phyloP scores from a whole-genome alignment of 176 grass and related monocot genomes.

The Juncus effusus region DNA sequence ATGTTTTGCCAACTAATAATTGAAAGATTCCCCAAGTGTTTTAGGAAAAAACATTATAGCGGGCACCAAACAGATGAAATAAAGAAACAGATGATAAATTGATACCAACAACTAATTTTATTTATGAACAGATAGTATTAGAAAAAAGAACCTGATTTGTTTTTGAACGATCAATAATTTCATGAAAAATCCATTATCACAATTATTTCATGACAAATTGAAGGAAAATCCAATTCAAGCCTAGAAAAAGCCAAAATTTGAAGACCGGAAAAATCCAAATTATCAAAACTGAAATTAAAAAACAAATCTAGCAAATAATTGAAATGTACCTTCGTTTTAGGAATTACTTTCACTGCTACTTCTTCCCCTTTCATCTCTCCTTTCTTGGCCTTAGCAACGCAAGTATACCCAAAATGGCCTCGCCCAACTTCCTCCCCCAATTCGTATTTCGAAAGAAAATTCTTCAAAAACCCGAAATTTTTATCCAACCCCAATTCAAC shows the following conservation, averaged over 20 bases:
- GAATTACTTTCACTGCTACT: constrained; percentile 80
- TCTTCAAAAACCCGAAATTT: constrained; percentile 70
- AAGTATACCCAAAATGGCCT: constrained; percentile 83
- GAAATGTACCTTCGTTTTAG: constrained; percentile 60
- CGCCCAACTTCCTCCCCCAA: constrained; percentile 65
- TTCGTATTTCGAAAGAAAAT: constrained; percentile 64
- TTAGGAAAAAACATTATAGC: too few relatives aligned
- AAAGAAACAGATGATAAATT: too few relatives aligned
- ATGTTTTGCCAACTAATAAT: too few relatives aligned
- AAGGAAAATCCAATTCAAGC: too few relatives aligned
- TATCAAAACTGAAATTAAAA: constrained; percentile 6
- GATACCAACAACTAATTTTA: too few relatives aligned
- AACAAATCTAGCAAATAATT: not conserved
- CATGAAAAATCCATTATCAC: constrained; percentile 4
- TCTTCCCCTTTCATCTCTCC: constrained; percentile 78
- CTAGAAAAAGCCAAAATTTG: too few relatives aligned
- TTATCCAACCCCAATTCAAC: constrained; percentile 57
- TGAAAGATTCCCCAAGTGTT: too few relatives aligned
- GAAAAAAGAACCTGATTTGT: constrained; percentile 8
- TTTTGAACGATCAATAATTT: too few relatives aligned
- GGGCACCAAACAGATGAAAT: too few relatives aligned
- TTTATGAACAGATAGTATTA: too few relatives aligned
- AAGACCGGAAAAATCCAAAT: constrained; percentile 10
- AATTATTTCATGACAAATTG: constrained; percentile 22
- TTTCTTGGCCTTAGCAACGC: constrained; percentile 65